A percentile compares a stretch with the other conserved stretches of the same genome.
Evolutionary conservation across 202 grass and related monocot genomes (phyloP).

Genomic region (Thinopyrum obtusiflorum): DNA sequence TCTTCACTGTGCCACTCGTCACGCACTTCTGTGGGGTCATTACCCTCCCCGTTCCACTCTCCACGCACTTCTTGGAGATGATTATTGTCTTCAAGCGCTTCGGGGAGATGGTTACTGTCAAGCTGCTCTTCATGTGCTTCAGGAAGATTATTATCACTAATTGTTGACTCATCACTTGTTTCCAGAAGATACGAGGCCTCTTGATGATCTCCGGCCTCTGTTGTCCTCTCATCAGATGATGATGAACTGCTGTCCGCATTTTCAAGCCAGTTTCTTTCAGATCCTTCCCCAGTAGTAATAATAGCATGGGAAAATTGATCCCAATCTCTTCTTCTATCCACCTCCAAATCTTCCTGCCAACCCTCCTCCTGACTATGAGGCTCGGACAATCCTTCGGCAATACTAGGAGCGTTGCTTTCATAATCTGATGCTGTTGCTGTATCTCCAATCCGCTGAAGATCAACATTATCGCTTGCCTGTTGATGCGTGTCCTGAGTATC

Average conservation of each 20-base stretch:
- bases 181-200: conserved; percentile 30
- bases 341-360: conserved; percentile 42
- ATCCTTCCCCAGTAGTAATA: conserved; percentile 24
- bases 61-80: conserved; percentile 44
- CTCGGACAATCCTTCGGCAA: conserved; percentile 29
- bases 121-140: conserved; percentile 42
- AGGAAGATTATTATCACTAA: conserved; percentile 46
- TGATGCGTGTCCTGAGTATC: conserved; percentile 40
- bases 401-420: conserved; percentile 34
- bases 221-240: conserved; percentile 35
- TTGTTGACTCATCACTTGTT: conserved; percentile 34
- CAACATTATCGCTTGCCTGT: conserved; percentile 29
- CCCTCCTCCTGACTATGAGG: conserved; percentile 37
- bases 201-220: conserved; percentile 40
- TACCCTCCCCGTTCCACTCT: conserved; percentile 38
- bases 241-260: conserved; percentile 41
- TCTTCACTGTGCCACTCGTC: conserved; percentile 64
- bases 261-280: conserved; percentile 44
- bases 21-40: conserved; percentile 37
- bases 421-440: conserved; percentile 35
- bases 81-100: conserved; percentile 48
- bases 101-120: conserved; percentile 33
- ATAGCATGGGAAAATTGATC: conserved; percentile 29
- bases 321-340: conserved; percentile 42
- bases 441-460: conserved; percentile 33